Conservation (phyloP, 108 stramenopile species). For the Poteriospumella lacustris region DNA sequence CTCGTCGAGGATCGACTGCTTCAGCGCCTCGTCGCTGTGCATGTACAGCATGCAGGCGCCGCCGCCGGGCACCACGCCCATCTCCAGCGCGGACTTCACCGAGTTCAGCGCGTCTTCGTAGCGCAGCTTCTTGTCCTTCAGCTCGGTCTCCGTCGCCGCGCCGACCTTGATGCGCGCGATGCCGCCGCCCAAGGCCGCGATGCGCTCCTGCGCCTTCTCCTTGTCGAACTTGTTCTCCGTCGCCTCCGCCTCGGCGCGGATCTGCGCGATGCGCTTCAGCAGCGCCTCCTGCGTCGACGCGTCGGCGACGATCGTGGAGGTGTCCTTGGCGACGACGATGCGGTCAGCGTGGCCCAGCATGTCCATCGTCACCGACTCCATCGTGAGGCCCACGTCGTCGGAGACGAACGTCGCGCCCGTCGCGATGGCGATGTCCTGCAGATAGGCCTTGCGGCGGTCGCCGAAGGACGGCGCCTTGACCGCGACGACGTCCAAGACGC, state of each 20-base stretch:
- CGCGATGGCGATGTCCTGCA: slow-evolving; percentile 95
- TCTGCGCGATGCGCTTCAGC: slow-evolving; percentile 74
- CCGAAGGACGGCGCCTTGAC: slow-evolving; percentile 95
- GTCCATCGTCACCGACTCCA: slow-evolving; percentile 80
- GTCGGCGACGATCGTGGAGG: slow-evolving; percentile 87
- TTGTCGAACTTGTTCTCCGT: slow-evolving; percentile 84
- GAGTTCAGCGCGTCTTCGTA: slow-evolving; percentile 95
- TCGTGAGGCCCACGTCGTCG: slow-evolving; percentile 89
- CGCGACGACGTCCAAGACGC: slow-evolving; percentile 89
- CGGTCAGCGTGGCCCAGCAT: slow-evolving; percentile 91
- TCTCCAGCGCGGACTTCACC: slow-evolving; percentile 76
- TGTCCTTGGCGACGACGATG: slow-evolving; percentile 81
- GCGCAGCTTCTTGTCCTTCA: slow-evolving; percentile 96
- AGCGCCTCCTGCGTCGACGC: slow-evolving; percentile 79
- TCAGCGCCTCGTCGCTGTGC: slow-evolving; percentile 50
- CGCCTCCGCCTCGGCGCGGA: slow-evolving; percentile 70
- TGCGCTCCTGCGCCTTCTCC: slow-evolving; percentile 84
- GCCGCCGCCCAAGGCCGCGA: slow-evolving; percentile 90
- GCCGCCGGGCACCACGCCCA: slow-evolving; percentile 93
- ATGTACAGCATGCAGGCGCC: slow-evolving; percentile 80
- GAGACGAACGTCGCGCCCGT: slow-evolving; percentile 90
- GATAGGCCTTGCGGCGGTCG: slow-evolving; percentile 79
- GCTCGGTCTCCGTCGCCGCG: slow-evolving; percentile 93
- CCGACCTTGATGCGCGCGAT: slow-evolving; percentile 95
- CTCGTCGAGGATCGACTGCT: slow-evolving; percentile 29